phyloP scores from a whole-genome alignment of 192 early-diverging fungal species.

The Fimicolochytrium jonesii region DNA sequence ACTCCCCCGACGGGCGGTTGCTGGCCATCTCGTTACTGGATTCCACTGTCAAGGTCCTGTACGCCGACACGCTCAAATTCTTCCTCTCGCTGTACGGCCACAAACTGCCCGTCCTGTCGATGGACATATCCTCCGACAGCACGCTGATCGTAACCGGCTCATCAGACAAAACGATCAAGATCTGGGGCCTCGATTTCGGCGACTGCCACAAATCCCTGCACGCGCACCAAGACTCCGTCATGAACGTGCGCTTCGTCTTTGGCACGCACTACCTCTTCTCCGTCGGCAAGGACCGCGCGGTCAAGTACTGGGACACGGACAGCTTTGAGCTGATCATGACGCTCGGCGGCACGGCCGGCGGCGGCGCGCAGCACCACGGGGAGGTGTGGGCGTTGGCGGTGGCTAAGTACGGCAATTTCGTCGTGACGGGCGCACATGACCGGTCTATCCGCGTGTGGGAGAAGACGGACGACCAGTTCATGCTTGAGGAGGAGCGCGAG shows the following conservation, averaged over 20 bases:
- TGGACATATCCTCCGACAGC: constrained; percentile 97
- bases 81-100: constrained; percentile 97
- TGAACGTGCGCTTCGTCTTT: constrained; percentile 82
- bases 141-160: constrained; percentile 89
- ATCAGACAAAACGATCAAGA: constrained; percentile 95
- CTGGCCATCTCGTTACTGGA: constrained; percentile 91
- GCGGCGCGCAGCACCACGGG: constrained; percentile 69
- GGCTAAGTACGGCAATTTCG: constrained; percentile 80
- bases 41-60: constrained; percentile 95
- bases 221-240: constrained; percentile 92
- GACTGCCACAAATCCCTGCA: constrained; percentile 94
- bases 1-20: constrained; percentile 80
- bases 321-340: constrained; percentile 96
- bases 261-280: constrained; percentile 96
- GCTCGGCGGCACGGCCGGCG: constrained; percentile 79
- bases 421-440: constrained; percentile 89
- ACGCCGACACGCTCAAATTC: constrained; percentile 94
- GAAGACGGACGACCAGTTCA: constrained; percentile 92
- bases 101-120: constrained; percentile 93
- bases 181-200: constrained; percentile 99
- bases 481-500: constrained; percentile 94
- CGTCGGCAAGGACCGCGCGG: constrained; percentile 79
- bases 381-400: constrained; percentile 94
- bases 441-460: constrained; percentile 94
- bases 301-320: constrained; percentile 97